Conservation (phyloP, 202 grass and related monocot species). For the Sporobolus alterniflorus region DNA sequence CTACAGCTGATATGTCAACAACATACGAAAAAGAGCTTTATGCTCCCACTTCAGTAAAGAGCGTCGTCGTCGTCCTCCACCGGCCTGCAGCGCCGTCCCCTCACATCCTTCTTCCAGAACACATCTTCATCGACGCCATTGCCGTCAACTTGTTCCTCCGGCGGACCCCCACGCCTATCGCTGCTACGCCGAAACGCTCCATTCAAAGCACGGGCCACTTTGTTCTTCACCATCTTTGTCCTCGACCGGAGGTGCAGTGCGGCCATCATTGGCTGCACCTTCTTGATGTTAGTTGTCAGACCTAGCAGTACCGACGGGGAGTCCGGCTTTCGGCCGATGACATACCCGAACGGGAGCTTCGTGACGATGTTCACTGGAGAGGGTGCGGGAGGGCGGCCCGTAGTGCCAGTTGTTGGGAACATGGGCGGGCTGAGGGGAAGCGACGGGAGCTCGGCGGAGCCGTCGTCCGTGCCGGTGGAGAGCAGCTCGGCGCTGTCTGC, state of each 20-base stretch:
- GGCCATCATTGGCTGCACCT: neutral
- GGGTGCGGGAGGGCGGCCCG: neutral
- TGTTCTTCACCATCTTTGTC: constrained; percentile 5
- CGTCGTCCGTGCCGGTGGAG: neutral
- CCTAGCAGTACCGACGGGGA: neutral
- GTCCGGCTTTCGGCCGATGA: constrained; percentile 26
- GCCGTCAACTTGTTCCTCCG: neutral
- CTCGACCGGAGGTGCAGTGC: neutral
- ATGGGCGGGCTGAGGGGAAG: constrained; percentile 22
- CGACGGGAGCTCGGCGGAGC: neutral
- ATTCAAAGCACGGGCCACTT: neutral
- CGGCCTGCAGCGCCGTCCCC: constrained; percentile 25
- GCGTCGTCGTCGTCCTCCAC: neutral
- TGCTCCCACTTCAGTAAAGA: neutral
- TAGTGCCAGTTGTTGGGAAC: constrained; percentile 8
- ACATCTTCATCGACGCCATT: constrained; percentile 5
- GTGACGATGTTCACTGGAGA: constrained; percentile 13
- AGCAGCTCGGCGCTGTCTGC: constrained; percentile 15
- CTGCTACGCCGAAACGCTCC: neutral
- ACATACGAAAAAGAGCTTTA: too few relatives aligned
- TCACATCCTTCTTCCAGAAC: constrained; percentile 44
- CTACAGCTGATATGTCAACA: too few relatives aligned
- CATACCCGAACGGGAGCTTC: constrained; percentile 40
- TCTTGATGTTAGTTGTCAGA: neutral
- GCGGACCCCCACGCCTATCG: neutral